Evolutionary conservation across 805 yeast species (phyloP).

Genomic region (Lachancea meyersii): DNA sequence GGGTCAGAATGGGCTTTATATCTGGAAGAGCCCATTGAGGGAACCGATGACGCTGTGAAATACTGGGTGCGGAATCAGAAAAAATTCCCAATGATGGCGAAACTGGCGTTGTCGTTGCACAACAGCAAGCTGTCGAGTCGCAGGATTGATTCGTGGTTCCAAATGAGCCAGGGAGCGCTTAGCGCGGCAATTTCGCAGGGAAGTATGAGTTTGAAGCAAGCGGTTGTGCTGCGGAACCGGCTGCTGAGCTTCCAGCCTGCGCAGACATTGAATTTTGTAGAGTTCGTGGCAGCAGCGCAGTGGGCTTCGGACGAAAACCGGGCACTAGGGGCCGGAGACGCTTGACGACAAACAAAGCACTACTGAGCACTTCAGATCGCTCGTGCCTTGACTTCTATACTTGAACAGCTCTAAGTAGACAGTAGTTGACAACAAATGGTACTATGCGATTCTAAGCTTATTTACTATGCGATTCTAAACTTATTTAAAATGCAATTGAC

Average conservation of each 20-base stretch:
- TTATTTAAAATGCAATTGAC: no score
- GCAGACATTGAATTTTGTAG: conserved; percentile 7
- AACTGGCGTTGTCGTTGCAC: conserved; percentile 11
- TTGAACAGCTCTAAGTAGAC: no score
- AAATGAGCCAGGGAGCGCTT: conserved; percentile 10
- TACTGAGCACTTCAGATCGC: no score
- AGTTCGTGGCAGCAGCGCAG: conserved; percentile 11
- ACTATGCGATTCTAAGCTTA: no score
- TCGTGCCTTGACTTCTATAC: no score
- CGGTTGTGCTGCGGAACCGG: conserved; percentile 13
- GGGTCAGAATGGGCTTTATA: conserved; percentile 13
- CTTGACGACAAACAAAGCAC: no score
- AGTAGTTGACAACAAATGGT: no score
- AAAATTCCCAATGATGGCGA: conserved; percentile 10
- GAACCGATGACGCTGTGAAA: conserved; percentile 7
- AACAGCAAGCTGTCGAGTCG: conserved; percentile 13
- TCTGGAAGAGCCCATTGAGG: conserved; percentile 13
- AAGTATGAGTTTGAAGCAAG: conserved; percentile 12
- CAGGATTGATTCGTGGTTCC: conserved; percentile 12
- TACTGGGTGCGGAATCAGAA: conserved; percentile 16
- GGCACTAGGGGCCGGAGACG: not conserved
- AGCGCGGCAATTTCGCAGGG: conserved; percentile 10
- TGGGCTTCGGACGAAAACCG: conserved; percentile 12
- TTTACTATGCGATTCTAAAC: no score
- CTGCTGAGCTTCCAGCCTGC: conserved; percentile 12